Evolutionary conservation across 345 rosid species (phyloP).

Genomic region (Bruguiera parviflora): DNA sequence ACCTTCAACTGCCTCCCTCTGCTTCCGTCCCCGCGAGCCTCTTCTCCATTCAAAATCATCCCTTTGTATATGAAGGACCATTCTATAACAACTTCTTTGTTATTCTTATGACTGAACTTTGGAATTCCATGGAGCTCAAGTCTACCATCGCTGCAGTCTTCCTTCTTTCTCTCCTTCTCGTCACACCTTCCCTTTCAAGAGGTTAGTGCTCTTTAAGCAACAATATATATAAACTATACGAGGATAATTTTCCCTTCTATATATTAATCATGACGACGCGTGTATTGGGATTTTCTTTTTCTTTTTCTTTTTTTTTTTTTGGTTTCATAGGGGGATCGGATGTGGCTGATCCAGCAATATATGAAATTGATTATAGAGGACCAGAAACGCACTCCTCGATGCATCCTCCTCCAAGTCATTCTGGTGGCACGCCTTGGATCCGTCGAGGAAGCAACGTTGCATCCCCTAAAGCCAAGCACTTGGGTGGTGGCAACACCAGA

Average conservation of each 20-base stretch:
- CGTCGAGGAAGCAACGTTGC: conserved; percentile 3
- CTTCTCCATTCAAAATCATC: neutral
- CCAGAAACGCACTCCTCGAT: conserved; percentile 50
- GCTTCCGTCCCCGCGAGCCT: neutral
- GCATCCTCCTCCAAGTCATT: conserved; percentile 39
- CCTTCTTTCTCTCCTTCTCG: conserved; percentile 31
- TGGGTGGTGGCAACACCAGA: conserved; percentile 2
- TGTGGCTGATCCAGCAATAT: conserved; percentile 23
- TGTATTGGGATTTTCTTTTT: neutral
- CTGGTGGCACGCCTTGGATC: conserved; percentile 24
- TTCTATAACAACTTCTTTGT: neutral
- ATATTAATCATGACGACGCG: neutral
- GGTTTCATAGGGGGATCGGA: conserved; percentile 3
- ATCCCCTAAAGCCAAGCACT: conserved; percentile 15
- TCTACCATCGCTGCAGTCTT: conserved; percentile 10
- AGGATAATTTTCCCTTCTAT: too few species aligned
- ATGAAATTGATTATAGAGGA: conserved; percentile 54
- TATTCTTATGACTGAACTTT: neutral
- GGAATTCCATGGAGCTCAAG: conserved; percentile 31
- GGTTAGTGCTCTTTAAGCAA: conserved; percentile 13
- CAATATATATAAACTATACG: neutral
- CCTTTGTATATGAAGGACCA: neutral
- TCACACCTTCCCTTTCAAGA: conserved; percentile 19
- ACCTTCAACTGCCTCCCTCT: neutral
- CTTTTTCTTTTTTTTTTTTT: neutral